Percentiles rank a stretch among this genome's conserved stretches.
These are phyloP conservation scores for Vicia villosa DNA, from an alignment of 306 rosid species.

Conservation along the genomic window DNA sequence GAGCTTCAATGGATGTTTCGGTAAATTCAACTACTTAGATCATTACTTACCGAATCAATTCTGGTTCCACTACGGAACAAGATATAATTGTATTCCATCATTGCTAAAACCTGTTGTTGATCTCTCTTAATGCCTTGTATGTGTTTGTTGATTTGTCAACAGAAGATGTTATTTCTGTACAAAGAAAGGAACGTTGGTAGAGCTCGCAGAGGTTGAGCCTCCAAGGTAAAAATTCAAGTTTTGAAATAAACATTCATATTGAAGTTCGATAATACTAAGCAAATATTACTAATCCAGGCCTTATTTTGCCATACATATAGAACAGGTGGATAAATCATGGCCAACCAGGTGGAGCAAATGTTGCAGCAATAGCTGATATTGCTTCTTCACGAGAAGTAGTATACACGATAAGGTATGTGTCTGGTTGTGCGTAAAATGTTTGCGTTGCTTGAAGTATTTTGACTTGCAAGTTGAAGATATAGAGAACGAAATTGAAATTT, in stretches of 20 bases:
- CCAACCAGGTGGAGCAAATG: conserved; percentile 87
- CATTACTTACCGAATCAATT: not conserved
- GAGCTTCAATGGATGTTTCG: conserved; percentile 7
- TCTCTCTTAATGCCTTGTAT: not conserved
- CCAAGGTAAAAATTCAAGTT: conserved; percentile 67
- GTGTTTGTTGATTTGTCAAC: conserved; percentile 37
- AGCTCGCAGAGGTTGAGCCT: conserved; percentile 63
- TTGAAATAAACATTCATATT: conserved; percentile 20
- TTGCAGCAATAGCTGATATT: conserved; percentile 83
- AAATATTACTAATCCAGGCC: conserved; percentile 52
- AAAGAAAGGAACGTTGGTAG: conserved; percentile 64
- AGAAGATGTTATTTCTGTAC: conserved; percentile 86
- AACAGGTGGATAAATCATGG: conserved; percentile 92
- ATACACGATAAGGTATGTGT: conserved; percentile 92
- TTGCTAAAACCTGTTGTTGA: not conserved
- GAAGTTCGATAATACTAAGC: conserved; percentile 31
- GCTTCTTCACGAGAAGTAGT: conserved; percentile 65
- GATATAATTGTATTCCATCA: not conserved
- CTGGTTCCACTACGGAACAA: no score
- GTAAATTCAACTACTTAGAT: not conserved
- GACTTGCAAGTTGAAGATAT: not conserved
- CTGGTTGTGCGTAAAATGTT: conserved; percentile 29
- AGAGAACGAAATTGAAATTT: not conserved
- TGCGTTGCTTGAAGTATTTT: not conserved
- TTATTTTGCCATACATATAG: conserved; percentile 49